phyloP scores from a whole-genome alignment of 1,139 yeast genomes.

The Sugiyamaella xylanicola region DNA sequence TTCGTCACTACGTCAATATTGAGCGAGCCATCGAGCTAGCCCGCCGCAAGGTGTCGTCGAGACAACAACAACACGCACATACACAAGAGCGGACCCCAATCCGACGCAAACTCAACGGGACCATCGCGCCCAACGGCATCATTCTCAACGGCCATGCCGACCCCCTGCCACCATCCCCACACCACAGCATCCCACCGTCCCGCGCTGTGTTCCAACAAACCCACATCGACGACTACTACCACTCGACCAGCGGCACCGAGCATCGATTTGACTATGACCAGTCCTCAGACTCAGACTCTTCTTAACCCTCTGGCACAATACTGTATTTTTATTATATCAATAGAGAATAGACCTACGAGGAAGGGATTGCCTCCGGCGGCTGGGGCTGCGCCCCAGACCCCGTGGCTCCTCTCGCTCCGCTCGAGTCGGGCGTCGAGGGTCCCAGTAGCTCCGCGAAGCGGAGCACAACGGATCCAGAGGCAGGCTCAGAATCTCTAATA shows the following conservation, averaged over 20 bases:
- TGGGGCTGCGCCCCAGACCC: not conserved
- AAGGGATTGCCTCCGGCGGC: not conserved
- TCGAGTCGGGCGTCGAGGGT: not conserved
- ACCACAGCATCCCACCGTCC: not conserved
- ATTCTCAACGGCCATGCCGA: not conserved
- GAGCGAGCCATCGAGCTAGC: slow-evolving; percentile 61
- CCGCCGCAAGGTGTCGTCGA: slow-evolving; percentile 20
- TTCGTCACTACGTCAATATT: slow-evolving; percentile 61
- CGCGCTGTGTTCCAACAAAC: not conserved
- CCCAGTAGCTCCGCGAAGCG: too few species aligned
- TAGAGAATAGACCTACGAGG: not conserved
- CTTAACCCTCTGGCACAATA: not conserved
- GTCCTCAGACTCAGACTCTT: not conserved
- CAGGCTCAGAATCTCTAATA: too few species aligned
- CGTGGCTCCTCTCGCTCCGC: not conserved
- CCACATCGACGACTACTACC: not conserved
- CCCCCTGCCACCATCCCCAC: not conserved
- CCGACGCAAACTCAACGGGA: not conserved
- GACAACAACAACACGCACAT: not conserved
- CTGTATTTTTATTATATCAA: too few species aligned
- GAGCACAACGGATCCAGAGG: too few species aligned
- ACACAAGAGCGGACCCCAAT: not conserved
- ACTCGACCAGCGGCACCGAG: not conserved
- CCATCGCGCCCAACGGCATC: not conserved
- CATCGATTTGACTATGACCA: not conserved